A percentile compares a stretch with the other conserved stretches of the same genome.
Conservation (phyloP, 768 basidiomycete genomes). For the Naematelia encephala region DNA sequence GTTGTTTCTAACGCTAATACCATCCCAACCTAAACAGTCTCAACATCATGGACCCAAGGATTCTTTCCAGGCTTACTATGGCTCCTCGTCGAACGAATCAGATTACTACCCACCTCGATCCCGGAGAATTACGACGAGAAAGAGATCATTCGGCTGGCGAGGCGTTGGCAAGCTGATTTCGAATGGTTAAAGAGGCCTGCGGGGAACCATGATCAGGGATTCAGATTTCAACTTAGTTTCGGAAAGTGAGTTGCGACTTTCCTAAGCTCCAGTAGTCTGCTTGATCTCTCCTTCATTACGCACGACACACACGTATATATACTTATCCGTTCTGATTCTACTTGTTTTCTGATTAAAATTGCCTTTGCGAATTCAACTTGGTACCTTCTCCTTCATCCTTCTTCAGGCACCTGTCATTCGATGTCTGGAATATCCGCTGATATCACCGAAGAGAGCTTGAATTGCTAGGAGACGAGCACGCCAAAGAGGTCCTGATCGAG, state of each 20-base stretch:
- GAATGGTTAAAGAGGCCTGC: slow-evolving; percentile 24
- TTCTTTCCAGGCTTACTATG: slow-evolving; percentile 42
- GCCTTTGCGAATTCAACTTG: too few species aligned
- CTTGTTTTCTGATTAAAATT: too few species aligned
- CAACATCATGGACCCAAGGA: slow-evolving; percentile 35
- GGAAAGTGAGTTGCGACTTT: slow-evolving; percentile 31
- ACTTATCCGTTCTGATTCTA: too few species aligned
- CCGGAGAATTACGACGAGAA: slow-evolving; percentile 19
- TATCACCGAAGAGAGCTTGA: slow-evolving; percentile 37
- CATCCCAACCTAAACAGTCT: slow-evolving; percentile 15
- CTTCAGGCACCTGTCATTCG: too few species aligned
- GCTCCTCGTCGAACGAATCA: slow-evolving; percentile 35
- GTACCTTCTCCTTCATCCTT: too few species aligned
- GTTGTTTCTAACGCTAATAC: background rate
- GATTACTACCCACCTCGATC: slow-evolving; percentile 18
- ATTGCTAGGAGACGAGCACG: slow-evolving; percentile 30
- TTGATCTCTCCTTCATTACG: background rate
- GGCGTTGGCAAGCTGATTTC: slow-evolving; percentile 34
- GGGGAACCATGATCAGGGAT: slow-evolving; percentile 39
- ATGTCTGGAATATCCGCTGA: too few species aligned
- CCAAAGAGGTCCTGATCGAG: slow-evolving; percentile 33
- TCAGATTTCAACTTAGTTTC: slow-evolving; percentile 38
- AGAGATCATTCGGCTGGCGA: slow-evolving; percentile 26
- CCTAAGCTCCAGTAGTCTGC: too few species aligned
- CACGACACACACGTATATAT: too few species aligned